These are phyloP conservation scores for Tremella yokohamensis DNA, from an alignment of 768 basidiomycete genomes.

Conservation along the genomic window DNA sequence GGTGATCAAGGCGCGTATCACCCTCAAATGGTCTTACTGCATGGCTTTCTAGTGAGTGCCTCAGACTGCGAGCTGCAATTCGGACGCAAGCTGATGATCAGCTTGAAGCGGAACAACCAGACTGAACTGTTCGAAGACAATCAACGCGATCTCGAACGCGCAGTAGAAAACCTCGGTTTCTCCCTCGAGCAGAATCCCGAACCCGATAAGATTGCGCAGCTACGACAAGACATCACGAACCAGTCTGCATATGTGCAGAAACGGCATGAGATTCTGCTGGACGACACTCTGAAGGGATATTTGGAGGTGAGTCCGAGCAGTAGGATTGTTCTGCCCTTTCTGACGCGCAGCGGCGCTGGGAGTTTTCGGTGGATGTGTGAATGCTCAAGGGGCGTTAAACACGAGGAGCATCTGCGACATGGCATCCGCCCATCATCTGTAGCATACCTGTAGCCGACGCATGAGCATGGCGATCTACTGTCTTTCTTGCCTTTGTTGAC, in stretches of 20 bases:
- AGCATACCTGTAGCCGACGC: too few species aligned
- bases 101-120: slow-evolving; percentile 76
- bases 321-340: neutral
- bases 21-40: slow-evolving; percentile 98
- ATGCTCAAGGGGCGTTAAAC: too few species aligned
- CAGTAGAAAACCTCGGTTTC: slow-evolving; percentile 92
- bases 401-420: too few species aligned
- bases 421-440: too few species aligned
- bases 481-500: too few species aligned
- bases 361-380: slow-evolving; percentile 32
- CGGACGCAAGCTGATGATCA: slow-evolving; percentile 15
- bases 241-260: slow-evolving; percentile 98
- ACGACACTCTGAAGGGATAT: slow-evolving; percentile 89
- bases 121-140: slow-evolving; percentile 98
- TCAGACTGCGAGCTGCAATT: neutral
- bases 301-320: slow-evolving; percentile 57
- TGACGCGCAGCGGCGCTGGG: slow-evolving; percentile 35
- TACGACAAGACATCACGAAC: slow-evolving; percentile 91
- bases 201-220: slow-evolving; percentile 68
- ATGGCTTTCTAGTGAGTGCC: slow-evolving; percentile 85
- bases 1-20: slow-evolving; percentile 81
- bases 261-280: slow-evolving; percentile 88
- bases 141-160: slow-evolving; percentile 89
- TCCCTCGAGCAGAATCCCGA: slow-evolving; percentile 88
- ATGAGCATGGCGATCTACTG: too few species aligned